Conservation (phyloP, 805 yeast species). For the Saturnispora ahearnii region DNA sequence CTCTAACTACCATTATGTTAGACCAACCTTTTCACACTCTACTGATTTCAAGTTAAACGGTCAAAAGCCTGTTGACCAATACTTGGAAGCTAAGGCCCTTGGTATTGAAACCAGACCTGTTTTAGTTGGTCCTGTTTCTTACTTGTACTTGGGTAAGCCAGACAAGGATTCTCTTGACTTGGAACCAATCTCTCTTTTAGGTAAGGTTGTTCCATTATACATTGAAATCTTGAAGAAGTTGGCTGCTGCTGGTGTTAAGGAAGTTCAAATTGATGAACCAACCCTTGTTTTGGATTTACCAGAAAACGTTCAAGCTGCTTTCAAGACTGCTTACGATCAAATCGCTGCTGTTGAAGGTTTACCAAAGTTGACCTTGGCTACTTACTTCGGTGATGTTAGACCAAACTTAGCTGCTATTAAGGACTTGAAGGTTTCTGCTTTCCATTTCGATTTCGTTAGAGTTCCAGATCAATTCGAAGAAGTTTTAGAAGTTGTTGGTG, state of each 20-base stretch:
- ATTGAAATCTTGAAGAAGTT: constrained; percentile 80
- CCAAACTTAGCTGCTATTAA: constrained; percentile 89
- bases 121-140: constrained; percentile 92
- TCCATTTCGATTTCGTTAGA: constrained; percentile 95
- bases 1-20: constrained; percentile 98
- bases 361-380: constrained; percentile 75
- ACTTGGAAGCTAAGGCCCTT: constrained; percentile 91
- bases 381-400: constrained; percentile 97
- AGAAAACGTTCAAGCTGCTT: constrained; percentile 73
- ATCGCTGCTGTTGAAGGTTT: constrained; percentile 57
- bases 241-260: constrained; percentile 87
- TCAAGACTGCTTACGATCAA: constrained; percentile 77
- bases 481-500: constrained; percentile 56
- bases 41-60: constrained; percentile 95
- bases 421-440: constrained; percentile 86
- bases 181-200: constrained; percentile 84
- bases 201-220: constrained; percentile 89
- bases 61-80: constrained; percentile 94
- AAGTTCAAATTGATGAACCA: constrained; percentile 98
- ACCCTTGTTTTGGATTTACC: constrained; percentile 89
- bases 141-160: constrained; percentile 91
- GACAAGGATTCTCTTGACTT: constrained; percentile 95
- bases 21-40: constrained; percentile 96
- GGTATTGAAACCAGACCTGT: constrained; percentile 98
- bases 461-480: constrained; percentile 92